Base-by-base conservation (phyloP, 2,329 filamentous ascomycete species). In the Dryadomyces quercus-mongolicae region DNA sequence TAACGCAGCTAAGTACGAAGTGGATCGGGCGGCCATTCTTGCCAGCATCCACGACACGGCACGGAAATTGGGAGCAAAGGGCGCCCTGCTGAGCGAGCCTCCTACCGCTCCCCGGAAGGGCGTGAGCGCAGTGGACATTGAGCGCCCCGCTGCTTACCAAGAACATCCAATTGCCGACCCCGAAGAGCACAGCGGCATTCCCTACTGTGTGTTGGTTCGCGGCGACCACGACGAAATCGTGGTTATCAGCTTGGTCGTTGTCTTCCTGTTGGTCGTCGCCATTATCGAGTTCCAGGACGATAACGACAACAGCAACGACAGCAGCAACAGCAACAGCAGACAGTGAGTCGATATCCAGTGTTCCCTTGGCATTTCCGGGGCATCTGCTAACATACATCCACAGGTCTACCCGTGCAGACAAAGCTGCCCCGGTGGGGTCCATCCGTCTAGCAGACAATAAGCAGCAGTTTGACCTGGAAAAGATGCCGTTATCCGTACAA, bases 221-320 rank as follows among this genome's bases (percentile, higher is more conserved):
- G 55, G 58, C 21, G 61, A 65, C 13, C 59, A 60, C 45, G 62
- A 64, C 52, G 65, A 68, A 43, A 58, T 64, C 56, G 53, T 64
- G 54, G 60, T 66, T n/a, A 62, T 68, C 31, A 57, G 59, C 49
- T 54, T 68, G 22, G 62, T 63, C 1, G 52, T 62, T 12, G 58
- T 61, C 5, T 69, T 67, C 48, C 48, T 68, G 40, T 20, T 64
- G 22, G 59, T 63, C 8, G 62, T 68, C 22, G 56, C 68, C 7
- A 51, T 58, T 5, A 59, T 66, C 16, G 67, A 68, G 60, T 59
- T 61, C 9, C 65, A 58, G 59, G 57, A 57, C 4, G 50, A 57
- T 9, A 42, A 57, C 10, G 53, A 51, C 2, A 51, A 58, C 45
- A 58, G 59, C 66, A 31, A 31, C 2, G 52, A 58, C 45, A 58